Evolutionary conservation across 2,329 filamentous ascomycete species (phyloP), one percentile per base, ranked within the genome.

Genomic region (Botryosphaeria dothidea): DNA sequence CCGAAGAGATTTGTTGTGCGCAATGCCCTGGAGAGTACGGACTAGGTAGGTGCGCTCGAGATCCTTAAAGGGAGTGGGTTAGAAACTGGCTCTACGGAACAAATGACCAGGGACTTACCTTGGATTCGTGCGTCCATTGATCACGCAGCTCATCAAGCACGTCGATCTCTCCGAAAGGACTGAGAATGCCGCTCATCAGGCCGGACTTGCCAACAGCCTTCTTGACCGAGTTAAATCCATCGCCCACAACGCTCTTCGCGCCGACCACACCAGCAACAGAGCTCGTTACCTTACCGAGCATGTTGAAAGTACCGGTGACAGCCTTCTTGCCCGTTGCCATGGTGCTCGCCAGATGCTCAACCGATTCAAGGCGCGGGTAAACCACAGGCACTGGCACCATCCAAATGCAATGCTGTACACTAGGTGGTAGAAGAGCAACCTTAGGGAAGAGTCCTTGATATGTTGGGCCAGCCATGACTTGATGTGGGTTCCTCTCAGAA

Each of bases 381-480:
- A 98, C 82, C 21, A 98, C 77, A 0, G 95, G 95, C 5, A 97
- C 92, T 0, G 94, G 92, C 11, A 98, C 78, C 90, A 98, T 96
- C 91, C 93, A 95, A 65, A 99, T 88, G 73, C 94, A 97, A 77
- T 99, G 95, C 78, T 99, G 95, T 9, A 99, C 93, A 71, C 91
- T 95, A 0, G 92, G 91, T 0, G 95, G 95, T 3, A 99, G 81
- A 71, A 91, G 90, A 1, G 93, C 94, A 34, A 99, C 88, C 78
- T 97, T 98, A 49, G 95, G 95, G 79, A 99, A 98, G 25, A 99
- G 86, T 38, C 95, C 95, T 78, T 99, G 95, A 75, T 99, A 99
- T 1, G 95, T 98, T 49, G 93, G 93, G 0, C 95, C 95, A 4
- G 94, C 94, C 85, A 99, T 90, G 63, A 99, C 95, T 72, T 96